Evolutionary conservation across 768 basidiomycete species (phyloP).

Genomic region (Russula olivacea): DNA sequence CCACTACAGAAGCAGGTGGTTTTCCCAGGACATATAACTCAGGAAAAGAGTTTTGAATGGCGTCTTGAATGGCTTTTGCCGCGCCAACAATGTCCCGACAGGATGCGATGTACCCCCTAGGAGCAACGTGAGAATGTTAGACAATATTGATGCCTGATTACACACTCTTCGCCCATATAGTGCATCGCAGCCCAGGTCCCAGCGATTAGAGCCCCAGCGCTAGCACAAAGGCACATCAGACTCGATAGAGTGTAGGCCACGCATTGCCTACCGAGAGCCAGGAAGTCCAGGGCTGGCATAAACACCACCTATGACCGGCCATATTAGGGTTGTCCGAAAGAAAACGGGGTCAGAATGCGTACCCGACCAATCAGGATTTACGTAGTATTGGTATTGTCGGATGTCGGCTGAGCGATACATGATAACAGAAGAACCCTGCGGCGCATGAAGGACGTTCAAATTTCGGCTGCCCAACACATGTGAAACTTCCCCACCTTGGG

Average conservation of each 20-base stretch:
- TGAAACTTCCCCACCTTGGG: constrained; percentile 56
- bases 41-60: constrained; percentile 61
- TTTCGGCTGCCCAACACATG: neutral
- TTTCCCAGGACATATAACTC: constrained; percentile 87
- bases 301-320: constrained; percentile 57
- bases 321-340: constrained; percentile 25
- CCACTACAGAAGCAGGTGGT: constrained; percentile 85
- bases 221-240: constrained; percentile 30
- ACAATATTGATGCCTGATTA: constrained; percentile 18
- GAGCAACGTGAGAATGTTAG: constrained; percentile 2
- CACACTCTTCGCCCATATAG: constrained; percentile 80
- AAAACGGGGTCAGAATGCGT: constrained; percentile 25
- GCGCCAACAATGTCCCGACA: constrained; percentile 77
- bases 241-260: neutral
- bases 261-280: constrained; percentile 66
- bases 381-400: constrained; percentile 79
- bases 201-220: constrained; percentile 88
- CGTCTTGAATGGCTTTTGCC: constrained; percentile 61
- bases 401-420: constrained; percentile 85
- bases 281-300: constrained; percentile 88
- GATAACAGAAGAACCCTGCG: constrained; percentile 83
- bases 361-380: constrained; percentile 77
- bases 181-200: constrained; percentile 97
- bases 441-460: constrained; percentile 1
- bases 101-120: constrained; percentile 81